Evolutionary conservation across 2,329 filamentous ascomycete species (phyloP), one percentile per base, ranked within the genome.

Genomic region (Xylariaceae sp.): DNA sequence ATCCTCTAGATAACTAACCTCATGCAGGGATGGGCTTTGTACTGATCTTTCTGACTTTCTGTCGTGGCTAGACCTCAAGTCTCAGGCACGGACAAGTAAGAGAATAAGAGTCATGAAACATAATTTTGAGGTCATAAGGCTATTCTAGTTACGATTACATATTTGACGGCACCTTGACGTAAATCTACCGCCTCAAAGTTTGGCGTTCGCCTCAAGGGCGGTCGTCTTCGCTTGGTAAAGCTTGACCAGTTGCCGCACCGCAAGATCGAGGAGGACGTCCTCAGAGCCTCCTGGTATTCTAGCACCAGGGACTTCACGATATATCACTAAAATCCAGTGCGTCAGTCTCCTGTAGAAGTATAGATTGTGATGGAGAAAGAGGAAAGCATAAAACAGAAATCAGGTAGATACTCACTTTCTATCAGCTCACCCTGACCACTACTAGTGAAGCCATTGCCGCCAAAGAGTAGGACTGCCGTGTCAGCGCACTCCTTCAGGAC

Each of bases 401-500:
- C n/a, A n/a, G n/a, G n/a, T n/a, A 11, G 3, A 13, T 9, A 78
- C 76, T 72, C 67, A 78, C 82, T 77, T 61, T 89, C 84, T 24
- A 79, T 74, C 48, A 87, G 65, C 62, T 87, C 83, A 16, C 86
- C 86, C 60, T 84, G 79, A 0, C 86, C 85, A 11, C 72, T 75
- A 47, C 73, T 74, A 0, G 85, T 87, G 52, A 79, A 87, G 0
- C 85, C 85, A 56, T 83, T 86, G 2, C 86, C 85, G 3, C 85
- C 85, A 59, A 89, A 88, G 18, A 89, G 62, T 41, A 89, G 61
- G 35, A 87, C 75, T 1, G 85, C 83, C 40, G 74, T 79, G 52
- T 83, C 76, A 3, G 84, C 82, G 56, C 83, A 86, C 58, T 86
- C 81, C 48, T 85, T 82, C 34, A 89, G 53, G 11, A 89, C 83